These are phyloP conservation scores for Paraleonurus japonicus DNA, from an alignment of 257 asterid species.

Conservation along the genomic window DNA sequence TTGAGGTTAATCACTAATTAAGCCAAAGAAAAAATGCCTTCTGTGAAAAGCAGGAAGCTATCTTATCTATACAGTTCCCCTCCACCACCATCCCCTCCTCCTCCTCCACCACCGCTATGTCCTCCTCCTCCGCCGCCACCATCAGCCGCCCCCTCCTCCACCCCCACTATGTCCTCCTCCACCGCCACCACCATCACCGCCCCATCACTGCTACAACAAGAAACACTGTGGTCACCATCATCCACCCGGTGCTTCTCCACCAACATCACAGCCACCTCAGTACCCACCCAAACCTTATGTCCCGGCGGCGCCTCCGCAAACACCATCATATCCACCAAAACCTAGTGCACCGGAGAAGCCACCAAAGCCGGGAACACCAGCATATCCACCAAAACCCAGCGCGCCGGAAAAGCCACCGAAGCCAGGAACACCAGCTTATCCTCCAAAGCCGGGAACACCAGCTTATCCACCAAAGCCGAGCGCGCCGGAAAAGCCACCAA, in stretches of 20 bases:
- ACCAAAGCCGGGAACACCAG: slow-evolving; percentile 3
- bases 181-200: slow-evolving; percentile 10
- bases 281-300: slow-evolving; percentile 18
- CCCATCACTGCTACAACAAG: slow-evolving; percentile 29
- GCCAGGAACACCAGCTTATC: neutral
- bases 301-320: slow-evolving; percentile 20
- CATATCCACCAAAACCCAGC: slow-evolving; percentile 17
- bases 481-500: slow-evolving; percentile 16
- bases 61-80: slow-evolving; percentile 38
- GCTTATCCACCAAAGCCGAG: slow-evolving; percentile 19
- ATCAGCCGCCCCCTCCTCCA: neutral
- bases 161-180: slow-evolving; percentile 22
- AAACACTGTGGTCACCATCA: slow-evolving; percentile 38
- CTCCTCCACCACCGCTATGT: slow-evolving; percentile 31
- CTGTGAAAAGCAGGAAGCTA: slow-evolving; percentile 30
- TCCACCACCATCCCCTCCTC: slow-evolving; percentile 31
- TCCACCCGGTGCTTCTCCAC: slow-evolving; percentile 37
- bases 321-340: slow-evolving; percentile 23
- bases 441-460: too few relatives aligned
- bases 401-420: slow-evolving; percentile 22
- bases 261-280: slow-evolving; percentile 18
- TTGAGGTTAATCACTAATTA: slow-evolving; percentile 10
- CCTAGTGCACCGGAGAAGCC: slow-evolving; percentile 21
- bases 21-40: slow-evolving; percentile 27
- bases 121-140: slow-evolving; percentile 30